Base-by-base conservation (phyloP, 768 basidiomycete species). In the Collybia sp. region DNA sequence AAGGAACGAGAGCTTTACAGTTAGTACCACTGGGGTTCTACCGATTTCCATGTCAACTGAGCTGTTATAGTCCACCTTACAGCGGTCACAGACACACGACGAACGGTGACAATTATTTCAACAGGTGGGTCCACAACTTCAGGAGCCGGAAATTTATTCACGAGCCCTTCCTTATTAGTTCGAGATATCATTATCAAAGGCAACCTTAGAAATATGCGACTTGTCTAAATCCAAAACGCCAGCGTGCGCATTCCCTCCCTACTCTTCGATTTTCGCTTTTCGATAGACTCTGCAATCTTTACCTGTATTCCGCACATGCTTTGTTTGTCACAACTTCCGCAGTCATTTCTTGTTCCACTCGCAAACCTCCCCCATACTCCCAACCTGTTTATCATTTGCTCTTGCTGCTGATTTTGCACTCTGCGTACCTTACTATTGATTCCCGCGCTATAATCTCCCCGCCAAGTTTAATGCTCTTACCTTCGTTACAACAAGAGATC, bases 81-180 rank as follows among this genome's bases (percentile, higher is more conserved):
- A 9, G 77, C 85, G 43, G 88, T 91, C 41, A 88, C 83, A n/a
- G 87, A 91, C 65, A 88, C 85, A 48, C 74, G 76, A 59, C 71
- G 74, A 53, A 91, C 88, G 32, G 71, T 76, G 33, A 82, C 75
- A 12, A 89, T 91, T 56, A 90, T 91, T 54, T 68, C 79, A 30
- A 77, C 75, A 49, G 87, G 88, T 88, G 54, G 47, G 79, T 64
- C 11, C 44, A 32, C 31, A 39, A 17, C 33, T 12, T 16, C 25
- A 25, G 25, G 25, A 8, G 4, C 25, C 25, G 33, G 33, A 42
- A 11, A 34, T 42, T 44, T 18, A 46, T 43, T 49, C 43, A 34
- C 41, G 33, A 42, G 43, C 25, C 25, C 25, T 18, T 36, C 33
- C 43, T 39, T 12, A 17, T 3, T 56, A 86, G 84, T 86, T 30